These are phyloP conservation scores for Aurantiochytrium sp. DNA, from an alignment of 108 stramenopile species.

Conservation along the genomic window DNA sequence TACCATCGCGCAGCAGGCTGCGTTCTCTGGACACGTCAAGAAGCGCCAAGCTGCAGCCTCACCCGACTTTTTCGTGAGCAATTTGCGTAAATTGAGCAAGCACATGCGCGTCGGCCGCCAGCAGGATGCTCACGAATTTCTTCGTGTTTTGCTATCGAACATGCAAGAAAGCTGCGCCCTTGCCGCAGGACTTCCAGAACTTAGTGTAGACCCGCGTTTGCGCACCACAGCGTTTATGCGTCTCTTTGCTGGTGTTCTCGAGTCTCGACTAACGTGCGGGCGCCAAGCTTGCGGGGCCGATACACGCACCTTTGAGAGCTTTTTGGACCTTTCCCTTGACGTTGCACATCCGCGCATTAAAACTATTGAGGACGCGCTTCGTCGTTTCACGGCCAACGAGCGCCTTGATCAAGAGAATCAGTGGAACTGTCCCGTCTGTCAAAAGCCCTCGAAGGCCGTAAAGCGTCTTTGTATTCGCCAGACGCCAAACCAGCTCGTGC, in stretches of 20 bases:
- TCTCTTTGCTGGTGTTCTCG: slow-evolving; percentile 85
- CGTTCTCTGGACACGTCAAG: no score
- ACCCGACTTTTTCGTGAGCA: slow-evolving; percentile 44
- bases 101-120: slow-evolving; percentile 82
- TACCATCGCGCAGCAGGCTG: not conserved
- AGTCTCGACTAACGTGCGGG: slow-evolving; percentile 70
- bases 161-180: slow-evolving; percentile 60
- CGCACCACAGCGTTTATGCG: slow-evolving; percentile 82
- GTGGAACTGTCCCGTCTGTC: slow-evolving; percentile 82
- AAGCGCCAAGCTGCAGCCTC: not conserved
- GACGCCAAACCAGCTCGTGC: slow-evolving; percentile 75
- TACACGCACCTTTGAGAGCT: slow-evolving; percentile 87
- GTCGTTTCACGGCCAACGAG: slow-evolving; percentile 70
- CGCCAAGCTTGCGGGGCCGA: slow-evolving; percentile 59
- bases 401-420: slow-evolving; percentile 71
- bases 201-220: slow-evolving; percentile 51
- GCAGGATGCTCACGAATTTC: slow-evolving; percentile 95
- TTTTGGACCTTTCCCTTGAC: slow-evolving; percentile 84
- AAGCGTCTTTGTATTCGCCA: slow-evolving; percentile 68
- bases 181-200: slow-evolving; percentile 22
- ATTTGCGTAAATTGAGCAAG: slow-evolving; percentile 58
- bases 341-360: slow-evolving; percentile 62
- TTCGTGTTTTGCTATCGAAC: slow-evolving; percentile 80
- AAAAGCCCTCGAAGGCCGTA: slow-evolving; percentile 62
- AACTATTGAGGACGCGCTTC: slow-evolving; percentile 60